phyloP scores from a whole-genome alignment of 257 asterid species.

The Solanum appendiculatum region DNA sequence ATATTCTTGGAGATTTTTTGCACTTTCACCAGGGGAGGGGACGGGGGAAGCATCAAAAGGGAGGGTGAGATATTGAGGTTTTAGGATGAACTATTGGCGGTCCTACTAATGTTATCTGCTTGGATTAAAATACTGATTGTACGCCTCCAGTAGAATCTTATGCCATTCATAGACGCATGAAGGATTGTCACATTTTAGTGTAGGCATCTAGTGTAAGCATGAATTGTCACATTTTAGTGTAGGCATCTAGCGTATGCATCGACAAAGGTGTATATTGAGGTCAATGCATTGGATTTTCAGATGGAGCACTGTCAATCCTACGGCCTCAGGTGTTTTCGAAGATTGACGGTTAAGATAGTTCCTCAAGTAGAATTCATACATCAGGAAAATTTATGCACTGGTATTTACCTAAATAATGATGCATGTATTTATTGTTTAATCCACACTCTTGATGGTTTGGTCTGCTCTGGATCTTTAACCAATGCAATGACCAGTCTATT shows the following conservation, averaged over 20 bases:
- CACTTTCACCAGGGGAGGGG: neutral
- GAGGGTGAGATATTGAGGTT: neutral
- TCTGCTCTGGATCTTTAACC: neutral
- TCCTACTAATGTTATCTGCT: neutral
- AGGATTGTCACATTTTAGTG: neutral
- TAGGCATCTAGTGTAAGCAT: neutral
- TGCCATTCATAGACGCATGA: neutral
- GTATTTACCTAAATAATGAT: neutral
- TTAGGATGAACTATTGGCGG: neutral
- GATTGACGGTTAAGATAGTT: neutral
- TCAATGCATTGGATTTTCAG: neutral
- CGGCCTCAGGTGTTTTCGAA: neutral
- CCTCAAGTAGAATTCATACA: neutral
- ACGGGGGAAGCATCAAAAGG: neutral
- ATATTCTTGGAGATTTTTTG: neutral
- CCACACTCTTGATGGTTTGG: neutral
- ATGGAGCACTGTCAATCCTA: neutral
- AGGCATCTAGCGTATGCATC: neutral
- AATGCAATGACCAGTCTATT: neutral
- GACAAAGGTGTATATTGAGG: neutral
- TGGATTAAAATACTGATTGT: neutral
- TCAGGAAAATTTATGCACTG: neutral
- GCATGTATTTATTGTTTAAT: neutral
- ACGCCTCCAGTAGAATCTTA: neutral
- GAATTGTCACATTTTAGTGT: neutral